Evolutionary conservation across 495 filamentous ascomycete species (phyloP), one percentile per base, ranked within the genome.

Genomic region (Mytilinidion resinicola): DNA sequence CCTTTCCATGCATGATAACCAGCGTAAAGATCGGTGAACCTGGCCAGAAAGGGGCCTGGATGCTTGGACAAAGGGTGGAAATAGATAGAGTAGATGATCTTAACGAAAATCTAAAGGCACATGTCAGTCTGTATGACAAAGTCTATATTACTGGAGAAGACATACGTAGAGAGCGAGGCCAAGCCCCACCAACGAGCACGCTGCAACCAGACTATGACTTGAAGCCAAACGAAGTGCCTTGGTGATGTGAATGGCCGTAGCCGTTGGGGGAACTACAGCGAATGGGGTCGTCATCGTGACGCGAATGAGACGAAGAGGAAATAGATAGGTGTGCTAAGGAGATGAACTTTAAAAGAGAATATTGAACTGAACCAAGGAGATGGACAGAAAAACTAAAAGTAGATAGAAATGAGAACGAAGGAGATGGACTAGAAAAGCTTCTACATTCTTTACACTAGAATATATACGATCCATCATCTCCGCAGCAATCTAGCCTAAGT

Each of bases 61-160:
- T 50, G 57, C 35, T 46, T 61, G 34, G 59, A 41, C 6, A 36
- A 34, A 11, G 59, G 59, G 35, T 61, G 59, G n/a, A 55, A 49
- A 25, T 58, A 63, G 34, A 63, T 20, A 49, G 21, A 15, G 33
- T 63, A 63, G 14, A 63, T 59, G 46, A 53, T 43, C 9, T 42
- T 59, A 17, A 25, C 25, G 21, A 59, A 44, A 25, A 53, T 10
- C 46, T 49, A 49, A 25, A 46, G 20, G 9, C 8, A 46, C 7
- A 17, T 15, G 14, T 46, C 5, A 46, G 42, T 46, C 42, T 46
- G 8, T 1, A 15, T 9, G 1, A 20, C 3, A 6, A n/a, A n/a
- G 6, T 30, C 25, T 30, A 30, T 30, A 2, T 30, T n/a, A n/a
- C n/a, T n/a, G 20, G 20, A 20, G 42, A 46, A 11, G 7, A 12